Evolutionary conservation across 2,329 filamentous ascomycete genomes (phyloP), one percentile per base, ranked within the genome.

Genomic region (Saccharata proteae): DNA sequence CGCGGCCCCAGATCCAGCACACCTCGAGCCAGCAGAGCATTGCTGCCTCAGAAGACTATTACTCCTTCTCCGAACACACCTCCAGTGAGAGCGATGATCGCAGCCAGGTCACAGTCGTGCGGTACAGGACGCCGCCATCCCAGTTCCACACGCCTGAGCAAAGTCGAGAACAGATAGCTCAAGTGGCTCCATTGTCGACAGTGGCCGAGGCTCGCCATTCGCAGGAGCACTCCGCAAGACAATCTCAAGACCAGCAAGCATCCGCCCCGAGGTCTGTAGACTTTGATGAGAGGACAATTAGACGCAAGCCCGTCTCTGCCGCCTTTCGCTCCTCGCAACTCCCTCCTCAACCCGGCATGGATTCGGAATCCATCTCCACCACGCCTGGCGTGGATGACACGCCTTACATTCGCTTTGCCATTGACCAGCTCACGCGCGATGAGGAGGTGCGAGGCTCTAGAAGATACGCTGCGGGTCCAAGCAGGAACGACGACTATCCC

Each of bases 341-440:
- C 15, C 31, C 30, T 21, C 29, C 18, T 20, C 26, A 29, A 16
- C 24, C 20, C 25, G 18, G 11, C 20, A 36, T 32, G 49, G 53
- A 53, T 34, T 41, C 48, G 14, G 44, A 46, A 20, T 52, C 50
- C n/a, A 43, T 48, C 26, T 44, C 43, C 16, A 55, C 52, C 5
- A 56, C 53, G 0, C 85, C 85, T 0, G 82, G 78, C 7, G 64
- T 84, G 22, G 85, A 93, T 47, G 80, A 93, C 47, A 80, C 76
- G 6, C 85, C 84, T 1, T 93, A 86, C 54, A 82, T 94, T 40
- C 80, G 80, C 40, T 92, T 90, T 52, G 86, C 88, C 23, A 74
- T 96, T 40, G 81, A 93, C 40, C 83, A 88, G 40, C 62, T 96
- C 43, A 92, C 84, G 5, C 67, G 79, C 28, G 73, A 80, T 45